Evolutionary conservation across 805 yeast genomes (phyloP), one percentile per base, ranked within the genome.

Genomic region (Martiniozyma abietophila): DNA sequence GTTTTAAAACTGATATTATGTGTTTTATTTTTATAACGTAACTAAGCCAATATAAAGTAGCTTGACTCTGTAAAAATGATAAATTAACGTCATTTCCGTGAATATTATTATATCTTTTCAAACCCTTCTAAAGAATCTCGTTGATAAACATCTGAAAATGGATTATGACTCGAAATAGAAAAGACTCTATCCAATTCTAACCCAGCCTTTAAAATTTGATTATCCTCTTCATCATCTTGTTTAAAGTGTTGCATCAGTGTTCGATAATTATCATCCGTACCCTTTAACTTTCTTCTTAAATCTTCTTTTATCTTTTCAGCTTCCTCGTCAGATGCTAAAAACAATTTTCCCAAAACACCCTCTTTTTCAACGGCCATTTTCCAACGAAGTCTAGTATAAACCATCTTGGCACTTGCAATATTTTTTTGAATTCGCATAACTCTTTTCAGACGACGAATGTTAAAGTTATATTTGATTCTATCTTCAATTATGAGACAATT

Each of bases 401-500:
- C 71, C 36, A 70, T 67, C 8, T 65, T 61, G 29, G 71, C 59
- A 3, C 69, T 60, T 29, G 71, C 71, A 27, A 63, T 57, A 4
- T 67, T 65, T 37, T 67, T 56, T 35, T 56, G 57, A 22, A 59
- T 62, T 37, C 63, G 50, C 20, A 69, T 39, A 18, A 64, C 52
- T 39, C 67, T 69, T 29, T 72, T 71, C 23, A 80, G 69, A 42
- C 69, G 74, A 45, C 74, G 75, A 27, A 71, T 50, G 15, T 74
- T 58, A 36, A 77, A 68, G 28, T 79, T 59, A 40, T 83, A 59
- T 35, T 76, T 80, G 44, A 81, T 65, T 50, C 72, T 80, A 42
- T 80, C 85, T 42, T 75, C 76, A 50, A 81, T 64, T 31, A 78
- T 78, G 42, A 84, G 62, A 54, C 94, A 83, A 42, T 76, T 77